Evolutionary conservation across 2,329 filamentous ascomycete species (phyloP).

Genomic region (Diaporthe citriasiana): DNA sequence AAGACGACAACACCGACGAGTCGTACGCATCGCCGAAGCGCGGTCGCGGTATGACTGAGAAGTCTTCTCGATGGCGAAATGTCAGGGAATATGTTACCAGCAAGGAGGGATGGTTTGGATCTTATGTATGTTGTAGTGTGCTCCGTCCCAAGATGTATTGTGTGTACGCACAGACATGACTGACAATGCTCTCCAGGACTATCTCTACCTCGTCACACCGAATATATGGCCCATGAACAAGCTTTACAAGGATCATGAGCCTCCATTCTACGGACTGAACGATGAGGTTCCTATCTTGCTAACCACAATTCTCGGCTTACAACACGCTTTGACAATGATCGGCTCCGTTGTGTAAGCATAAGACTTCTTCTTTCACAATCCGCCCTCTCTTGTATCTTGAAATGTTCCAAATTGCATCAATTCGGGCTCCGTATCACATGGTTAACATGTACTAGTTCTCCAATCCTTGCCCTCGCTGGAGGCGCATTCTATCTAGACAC

Average conservation of each 20-base stretch:
- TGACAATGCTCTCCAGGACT: slow-evolving; percentile 49
- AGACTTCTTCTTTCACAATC: neutral
- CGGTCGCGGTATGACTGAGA: neutral
- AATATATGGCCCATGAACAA: slow-evolving; percentile 74
- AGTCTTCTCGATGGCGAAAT: slow-evolving; percentile 10
- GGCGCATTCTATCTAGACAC: slow-evolving; percentile 69
- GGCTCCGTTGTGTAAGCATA: slow-evolving; percentile 58
- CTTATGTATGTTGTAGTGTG: slow-evolving; percentile 51
- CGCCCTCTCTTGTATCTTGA: too few species aligned
- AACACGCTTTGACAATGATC: slow-evolving; percentile 78
- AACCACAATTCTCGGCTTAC: slow-evolving; percentile 76
- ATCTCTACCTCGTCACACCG: slow-evolving; percentile 55
- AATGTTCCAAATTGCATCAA: neutral
- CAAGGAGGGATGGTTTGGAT: slow-evolving; percentile 55
- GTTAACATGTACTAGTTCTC: slow-evolving; percentile 50
- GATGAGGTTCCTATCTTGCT: slow-evolving; percentile 77
- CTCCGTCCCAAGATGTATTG: neutral
- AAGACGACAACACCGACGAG: slow-evolving; percentile 21
- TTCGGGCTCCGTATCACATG: neutral
- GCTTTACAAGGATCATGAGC: slow-evolving; percentile 59
- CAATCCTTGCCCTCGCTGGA: slow-evolving; percentile 74
- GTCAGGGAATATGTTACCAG: slow-evolving; percentile 49
- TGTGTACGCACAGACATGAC: slow-evolving; percentile 8
- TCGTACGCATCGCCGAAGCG: slow-evolving; percentile 12
- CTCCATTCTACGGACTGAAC: slow-evolving; percentile 79